Percentiles rank a stretch among this genome's conserved stretches.
phyloP scores from a whole-genome alignment of 2,329 filamentous ascomycete species.

The Colletotrichum sp. region DNA sequence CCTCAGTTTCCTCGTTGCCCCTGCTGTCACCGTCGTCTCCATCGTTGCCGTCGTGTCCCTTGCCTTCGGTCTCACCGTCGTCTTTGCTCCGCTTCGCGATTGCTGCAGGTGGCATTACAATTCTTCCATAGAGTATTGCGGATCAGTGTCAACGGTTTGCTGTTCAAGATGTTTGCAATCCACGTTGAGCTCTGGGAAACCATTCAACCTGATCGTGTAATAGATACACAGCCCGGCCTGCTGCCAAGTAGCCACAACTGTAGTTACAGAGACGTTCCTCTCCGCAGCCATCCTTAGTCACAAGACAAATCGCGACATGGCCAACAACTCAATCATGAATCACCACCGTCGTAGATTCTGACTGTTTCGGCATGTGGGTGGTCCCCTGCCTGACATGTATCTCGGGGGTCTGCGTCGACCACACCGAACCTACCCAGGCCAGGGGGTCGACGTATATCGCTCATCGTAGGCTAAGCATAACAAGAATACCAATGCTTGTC shows the following conservation, averaged over 20 bases:
- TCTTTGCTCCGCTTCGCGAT: background rate
- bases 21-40: rapidly evolving
- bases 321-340: background rate
- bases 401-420: background rate
- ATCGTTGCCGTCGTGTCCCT: background rate
- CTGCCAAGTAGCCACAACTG: background rate
- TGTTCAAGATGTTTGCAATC: background rate
- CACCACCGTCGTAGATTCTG: background rate
- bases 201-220: background rate
- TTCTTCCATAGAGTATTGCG: background rate
- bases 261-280: background rate
- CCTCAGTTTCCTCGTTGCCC: background rate
- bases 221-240: background rate
- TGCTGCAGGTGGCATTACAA: background rate
- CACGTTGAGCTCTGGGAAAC: background rate
- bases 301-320: background rate
- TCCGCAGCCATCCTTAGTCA: background rate
- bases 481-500: background rate
- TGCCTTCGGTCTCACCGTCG: background rate
- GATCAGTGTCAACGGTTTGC: background rate
- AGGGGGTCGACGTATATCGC: background rate
- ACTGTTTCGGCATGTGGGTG: background rate
- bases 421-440: background rate
- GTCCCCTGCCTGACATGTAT: background rate
- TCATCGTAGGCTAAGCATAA: background rate